Base-by-base conservation (phyloP, 2,329 filamentous ascomycete species). In the Alternaria sp. region DNA sequence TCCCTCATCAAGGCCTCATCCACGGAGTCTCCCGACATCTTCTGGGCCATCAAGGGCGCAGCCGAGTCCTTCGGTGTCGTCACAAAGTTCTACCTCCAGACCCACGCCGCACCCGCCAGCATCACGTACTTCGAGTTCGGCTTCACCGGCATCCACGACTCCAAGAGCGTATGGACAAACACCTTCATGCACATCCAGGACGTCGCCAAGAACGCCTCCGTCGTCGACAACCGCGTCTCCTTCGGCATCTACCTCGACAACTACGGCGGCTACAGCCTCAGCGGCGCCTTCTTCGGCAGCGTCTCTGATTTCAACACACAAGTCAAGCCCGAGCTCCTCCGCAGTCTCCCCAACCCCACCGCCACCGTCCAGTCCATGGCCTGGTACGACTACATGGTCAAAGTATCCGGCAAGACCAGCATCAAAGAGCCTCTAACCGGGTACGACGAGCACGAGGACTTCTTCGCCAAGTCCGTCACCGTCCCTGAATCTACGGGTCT, bases 221-320 rank as follows among this genome's bases (percentile, higher is more conserved):
- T 82, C 1, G 71, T 84, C 9, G 81, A 82, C 54, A 71, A 76
- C 56, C 79, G 81, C 43, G 73, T 82, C 25, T 79, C 79, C 0
- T 80, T 82, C 45, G 81, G 81, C 9, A 75, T 82, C 47, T 81
- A 83, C 64, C 71, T 81, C 28, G 80, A 83, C 54, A 74, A 73
- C 30, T 69, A 65, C 26, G 66, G 62, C 36, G 65, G 69, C 9
- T 81, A 80, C 70, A 75, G 66, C 30, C 65, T 83, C 32, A 74
- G 73, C 45, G 82, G 82, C 17, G 79, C 78, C 59, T 83, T 81
- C 69, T 79, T 82, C 54, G 81, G 80, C 40, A 65, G 71, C 44
- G 64, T 73, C 3, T 64, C 67, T 5, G 75, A 77, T n/a, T 82
- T 83, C 74, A 80, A 78, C 52, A 59, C 65, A 17, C 78, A 71